These are phyloP conservation scores for Fusarium euwallaceae DNA, from an alignment of 2,329 filamentous ascomycete species.

Conservation along the genomic window DNA sequence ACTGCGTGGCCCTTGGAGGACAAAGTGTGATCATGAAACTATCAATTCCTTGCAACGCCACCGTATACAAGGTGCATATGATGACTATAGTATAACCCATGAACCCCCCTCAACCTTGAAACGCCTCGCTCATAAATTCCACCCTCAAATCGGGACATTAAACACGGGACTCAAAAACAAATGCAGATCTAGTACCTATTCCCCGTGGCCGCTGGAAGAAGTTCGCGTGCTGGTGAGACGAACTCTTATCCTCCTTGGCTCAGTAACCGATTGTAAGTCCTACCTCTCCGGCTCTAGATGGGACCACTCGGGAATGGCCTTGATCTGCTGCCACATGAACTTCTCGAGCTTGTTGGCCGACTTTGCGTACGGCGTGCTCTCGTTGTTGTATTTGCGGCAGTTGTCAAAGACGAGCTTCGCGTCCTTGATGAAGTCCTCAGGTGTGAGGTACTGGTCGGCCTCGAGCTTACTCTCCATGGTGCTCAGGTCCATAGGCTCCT, in stretches of 20 bases:
- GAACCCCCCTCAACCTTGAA: slow-evolving; percentile 12
- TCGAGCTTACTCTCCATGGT: slow-evolving; percentile 98
- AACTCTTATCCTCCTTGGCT: slow-evolving; percentile 14
- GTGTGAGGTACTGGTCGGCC: slow-evolving; percentile 89
- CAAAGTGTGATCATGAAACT: not conserved
- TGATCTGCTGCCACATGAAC: slow-evolving; percentile 95
- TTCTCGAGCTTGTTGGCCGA: slow-evolving; percentile 93
- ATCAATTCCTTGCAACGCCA: not conserved
- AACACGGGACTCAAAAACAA: not conserved
- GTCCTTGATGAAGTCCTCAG: slow-evolving; percentile 93
- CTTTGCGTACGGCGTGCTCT: slow-evolving; percentile 95
- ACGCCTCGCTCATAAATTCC: slow-evolving; percentile 40
- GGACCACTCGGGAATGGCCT: slow-evolving; percentile 93
- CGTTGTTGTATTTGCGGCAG: slow-evolving; percentile 95
- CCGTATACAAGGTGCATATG: not conserved
- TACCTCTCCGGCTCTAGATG: slow-evolving; percentile 66
- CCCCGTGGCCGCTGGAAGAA: not conserved
- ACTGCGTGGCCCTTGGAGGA: no score
- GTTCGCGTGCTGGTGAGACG: slow-evolving; percentile 11
- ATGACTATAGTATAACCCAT: not conserved
- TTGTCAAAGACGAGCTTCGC: slow-evolving; percentile 93
- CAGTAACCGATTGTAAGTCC: slow-evolving; percentile 33
- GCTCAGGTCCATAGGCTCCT: slow-evolving; percentile 94
- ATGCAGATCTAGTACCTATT: slow-evolving; percentile 2
- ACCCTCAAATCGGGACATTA: not conserved